Evolutionary conservation across 495 filamentous ascomycete genomes (phyloP).

Genomic region (Mycothermus thermophilus): DNA sequence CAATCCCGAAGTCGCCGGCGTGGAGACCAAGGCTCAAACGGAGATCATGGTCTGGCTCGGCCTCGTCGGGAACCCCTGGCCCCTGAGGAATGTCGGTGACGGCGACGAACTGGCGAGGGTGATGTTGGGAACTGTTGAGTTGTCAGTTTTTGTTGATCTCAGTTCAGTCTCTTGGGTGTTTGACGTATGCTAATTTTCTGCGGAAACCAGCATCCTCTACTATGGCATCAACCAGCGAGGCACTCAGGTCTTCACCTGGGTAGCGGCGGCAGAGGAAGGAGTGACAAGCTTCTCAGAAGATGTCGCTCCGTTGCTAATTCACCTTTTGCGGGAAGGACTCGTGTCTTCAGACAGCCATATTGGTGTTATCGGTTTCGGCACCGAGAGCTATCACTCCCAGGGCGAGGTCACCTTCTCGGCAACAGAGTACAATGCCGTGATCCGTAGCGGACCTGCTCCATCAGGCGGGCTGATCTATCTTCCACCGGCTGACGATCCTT

Average conservation of each 20-base stretch:
- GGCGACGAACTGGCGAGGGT: constrained; percentile 4
- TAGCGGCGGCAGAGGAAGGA: constrained; percentile 8
- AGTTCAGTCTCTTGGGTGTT: too few species aligned
- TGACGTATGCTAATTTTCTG: too few species aligned
- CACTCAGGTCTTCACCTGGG: constrained; percentile 17
- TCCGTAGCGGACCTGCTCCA: constrained; percentile 14
- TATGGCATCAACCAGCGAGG: constrained; percentile 15
- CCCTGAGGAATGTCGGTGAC: constrained; percentile 10
- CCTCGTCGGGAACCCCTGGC: constrained; percentile 11
- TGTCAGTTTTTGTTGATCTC: constrained; percentile 13
- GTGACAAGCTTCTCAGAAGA: constrained; percentile 15
- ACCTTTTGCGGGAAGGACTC: constrained; percentile 17
- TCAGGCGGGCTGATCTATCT: background rate
- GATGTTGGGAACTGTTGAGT: constrained; percentile 8
- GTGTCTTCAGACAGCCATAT: constrained; percentile 12
- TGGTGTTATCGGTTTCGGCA: constrained; percentile 16
- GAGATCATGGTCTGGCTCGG: constrained; percentile 24
- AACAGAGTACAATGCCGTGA: constrained; percentile 7
- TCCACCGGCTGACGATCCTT: constrained; percentile 3
- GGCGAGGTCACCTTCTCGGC: constrained; percentile 19
- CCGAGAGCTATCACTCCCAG: constrained; percentile 15
- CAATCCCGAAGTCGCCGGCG: constrained; percentile 5
- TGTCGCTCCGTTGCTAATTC: constrained; percentile 15
- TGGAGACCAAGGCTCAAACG: constrained; percentile 15
- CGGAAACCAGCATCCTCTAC: constrained; percentile 14